Evolutionary conservation across 1,284 basidiomycete species (phyloP).

Genomic region (Tausonia pullulans): DNA sequence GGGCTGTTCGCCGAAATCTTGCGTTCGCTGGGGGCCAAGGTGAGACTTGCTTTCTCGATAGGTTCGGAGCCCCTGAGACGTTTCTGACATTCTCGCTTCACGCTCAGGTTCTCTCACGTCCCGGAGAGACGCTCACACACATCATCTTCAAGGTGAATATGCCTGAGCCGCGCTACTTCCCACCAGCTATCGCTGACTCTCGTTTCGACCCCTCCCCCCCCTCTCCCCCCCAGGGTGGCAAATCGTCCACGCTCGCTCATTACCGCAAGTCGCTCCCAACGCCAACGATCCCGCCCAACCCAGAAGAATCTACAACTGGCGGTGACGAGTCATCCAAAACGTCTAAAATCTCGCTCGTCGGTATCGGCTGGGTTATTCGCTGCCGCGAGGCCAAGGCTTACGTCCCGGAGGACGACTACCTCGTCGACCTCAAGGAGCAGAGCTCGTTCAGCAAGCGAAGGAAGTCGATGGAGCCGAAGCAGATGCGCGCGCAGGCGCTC

Average conservation of each 20-base stretch:
- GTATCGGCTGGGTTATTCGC: conserved; percentile 83
- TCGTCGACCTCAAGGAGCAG: conserved; percentile 55
- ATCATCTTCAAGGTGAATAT: conserved; percentile 64
- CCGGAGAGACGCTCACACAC: conserved; percentile 57
- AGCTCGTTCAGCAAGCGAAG: conserved; percentile 58
- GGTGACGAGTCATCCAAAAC: conserved; percentile 34
- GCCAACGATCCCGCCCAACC: background rate
- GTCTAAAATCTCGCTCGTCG: conserved; percentile 47
- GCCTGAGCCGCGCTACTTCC: background rate
- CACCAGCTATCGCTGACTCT: too few relatives aligned
- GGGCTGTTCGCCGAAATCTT: conserved; percentile 78
- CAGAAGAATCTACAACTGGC: background rate
- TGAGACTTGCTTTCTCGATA: conserved; percentile 32
- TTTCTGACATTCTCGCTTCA: background rate
- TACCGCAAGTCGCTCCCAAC: conserved; percentile 44
- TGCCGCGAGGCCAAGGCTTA: conserved; percentile 58
- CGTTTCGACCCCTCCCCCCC: background rate
- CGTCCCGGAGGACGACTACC: conserved; percentile 55
- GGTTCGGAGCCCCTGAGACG: too few relatives aligned
- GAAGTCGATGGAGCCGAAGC: conserved; percentile 46
- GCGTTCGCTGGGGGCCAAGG: conserved; percentile 66
- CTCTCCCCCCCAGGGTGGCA: conserved; percentile 36
- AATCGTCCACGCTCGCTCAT: conserved; percentile 60
- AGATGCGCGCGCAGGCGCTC: conserved; percentile 14
- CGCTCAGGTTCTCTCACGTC: conserved; percentile 39